Base-by-base conservation (phyloP, 805 yeast species). In the Starmerella bombi region DNA sequence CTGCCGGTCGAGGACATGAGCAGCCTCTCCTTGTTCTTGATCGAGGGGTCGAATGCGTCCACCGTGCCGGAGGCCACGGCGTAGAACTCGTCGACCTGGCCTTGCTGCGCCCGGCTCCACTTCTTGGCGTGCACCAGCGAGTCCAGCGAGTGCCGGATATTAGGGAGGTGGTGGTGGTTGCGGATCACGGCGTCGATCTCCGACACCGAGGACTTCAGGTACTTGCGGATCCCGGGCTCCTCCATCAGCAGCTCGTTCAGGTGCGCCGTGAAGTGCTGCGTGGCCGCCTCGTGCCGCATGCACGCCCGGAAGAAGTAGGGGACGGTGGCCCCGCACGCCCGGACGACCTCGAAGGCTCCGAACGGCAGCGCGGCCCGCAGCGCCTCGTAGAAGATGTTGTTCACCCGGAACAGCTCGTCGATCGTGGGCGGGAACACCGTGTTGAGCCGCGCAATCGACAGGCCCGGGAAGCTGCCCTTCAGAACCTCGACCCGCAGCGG, bases 251-350 rank as follows among this genome's bases (percentile, higher is more conserved):
- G 69, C 3, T 57, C 59, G 20, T 62, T 64, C 18, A 74, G 60
- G 28, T 64, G 67, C 15, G 60, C 50, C 15, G 69, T 61, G 50
- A 83, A 83, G 39, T 70, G 67, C 48, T 75, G 76, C 9, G 91
- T 72, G 16, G 94, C 94, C 7, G 95, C 94, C 59, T 86, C 94
- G 59, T 88, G 96, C 42, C 96, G 68, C 67, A 85, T 82, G 51
- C 81, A 82, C 0, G 96, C 94, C 55, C 85, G 82, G 62, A 82
- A 88, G 57, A 85, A 88, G 58, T 83, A 84, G 0, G 96, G 95
- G 14, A 88, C 68, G 0, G 91, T 76, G 38, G 74, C 69, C 3
- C 85, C 91, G 54, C 93, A 72, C 0, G 88, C 94, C 46, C 73
- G 77, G 44, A 88, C 59, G 3, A 83, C 66, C 58, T 88, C 96